Percentiles rank a stretch among this genome's conserved stretches.
phyloP scores from a whole-genome alignment of 495 filamentous ascomycete species.

The Opeltia flavorubescens region DNA sequence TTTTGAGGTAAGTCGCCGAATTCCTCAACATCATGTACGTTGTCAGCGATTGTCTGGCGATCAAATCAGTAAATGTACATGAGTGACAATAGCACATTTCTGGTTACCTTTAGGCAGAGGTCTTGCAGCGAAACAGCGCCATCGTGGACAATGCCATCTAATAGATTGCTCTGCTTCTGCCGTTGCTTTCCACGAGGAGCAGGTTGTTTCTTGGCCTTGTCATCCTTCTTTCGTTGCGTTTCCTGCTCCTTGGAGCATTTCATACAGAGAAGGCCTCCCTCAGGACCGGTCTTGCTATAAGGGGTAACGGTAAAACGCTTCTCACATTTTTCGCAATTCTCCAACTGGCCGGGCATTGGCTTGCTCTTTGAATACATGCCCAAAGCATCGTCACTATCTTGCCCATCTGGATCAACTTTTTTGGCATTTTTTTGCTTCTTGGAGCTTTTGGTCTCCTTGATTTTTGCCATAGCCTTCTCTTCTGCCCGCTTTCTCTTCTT shows the following conservation, averaged over 20 bases:
- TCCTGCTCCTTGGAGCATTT: constrained; percentile 70
- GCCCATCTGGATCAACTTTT: constrained; percentile 27
- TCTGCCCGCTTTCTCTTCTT: constrained; percentile 50
- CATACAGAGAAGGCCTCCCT: constrained; percentile 70
- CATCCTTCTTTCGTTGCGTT: constrained; percentile 44
- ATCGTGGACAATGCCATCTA: constrained; percentile 55
- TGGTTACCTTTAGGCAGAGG: constrained; percentile 55
- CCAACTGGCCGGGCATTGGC: constrained; percentile 72
- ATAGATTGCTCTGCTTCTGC: constrained; percentile 59
- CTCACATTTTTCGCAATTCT: constrained; percentile 72
- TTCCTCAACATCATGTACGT: constrained; percentile 69
- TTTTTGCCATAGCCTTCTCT: constrained; percentile 51
- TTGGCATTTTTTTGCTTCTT: constrained; percentile 42
- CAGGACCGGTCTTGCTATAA: constrained; percentile 69
- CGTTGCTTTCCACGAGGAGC: constrained; percentile 40
- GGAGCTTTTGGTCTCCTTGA: constrained; percentile 61
- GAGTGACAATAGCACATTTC: no score
- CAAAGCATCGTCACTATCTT: constrained; percentile 32
- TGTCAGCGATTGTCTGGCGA: constrained; percentile 57
- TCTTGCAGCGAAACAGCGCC: constrained; percentile 64
- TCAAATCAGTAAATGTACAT: constrained; percentile 3
- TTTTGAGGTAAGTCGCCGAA: constrained; percentile 61
- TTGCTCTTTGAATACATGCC: constrained; percentile 45
- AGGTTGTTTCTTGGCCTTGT: constrained; percentile 42
- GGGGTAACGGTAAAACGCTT: constrained; percentile 90